Conservation (phyloP, 129 eudicot genomes). For the Flaveria ramosissima region DNA sequence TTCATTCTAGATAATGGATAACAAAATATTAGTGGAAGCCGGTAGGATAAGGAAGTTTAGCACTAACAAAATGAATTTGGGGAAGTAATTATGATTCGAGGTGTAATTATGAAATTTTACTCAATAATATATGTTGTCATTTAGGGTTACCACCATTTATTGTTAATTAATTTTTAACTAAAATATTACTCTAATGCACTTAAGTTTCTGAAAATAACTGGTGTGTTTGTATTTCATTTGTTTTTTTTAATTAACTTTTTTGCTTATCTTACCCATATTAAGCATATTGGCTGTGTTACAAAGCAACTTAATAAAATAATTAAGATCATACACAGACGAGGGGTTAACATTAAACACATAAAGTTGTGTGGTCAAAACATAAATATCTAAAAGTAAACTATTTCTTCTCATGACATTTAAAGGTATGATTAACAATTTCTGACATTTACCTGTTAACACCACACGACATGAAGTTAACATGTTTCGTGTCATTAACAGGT, state of each 20-base stretch:
- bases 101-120: background rate
- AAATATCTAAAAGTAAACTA: too few relatives aligned
- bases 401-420: too few relatives aligned
- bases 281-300: background rate
- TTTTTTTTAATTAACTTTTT: too few relatives aligned
- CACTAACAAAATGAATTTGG: background rate
- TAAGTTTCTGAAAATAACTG: background rate
- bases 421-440: too few relatives aligned
- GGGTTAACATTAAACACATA: too few relatives aligned
- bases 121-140: slow-evolving; percentile 6
- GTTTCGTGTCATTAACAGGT: too few relatives aligned
- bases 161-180: background rate
- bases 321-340: too few relatives aligned
- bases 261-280: background rate
- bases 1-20: background rate
- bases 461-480: too few relatives aligned
- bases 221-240: background rate
- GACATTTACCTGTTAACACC: too few relatives aligned
- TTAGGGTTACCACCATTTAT: background rate
- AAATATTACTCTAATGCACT: background rate
- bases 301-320: background rate
- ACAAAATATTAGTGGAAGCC: background rate
- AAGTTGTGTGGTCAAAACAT: too few relatives aligned
- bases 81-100: background rate
- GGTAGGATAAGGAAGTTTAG: background rate